Evolutionary conservation across 1,284 basidiomycete species (phyloP), one percentile per base, ranked within the genome.

Genomic region (Phaffia rhodozyma): DNA sequence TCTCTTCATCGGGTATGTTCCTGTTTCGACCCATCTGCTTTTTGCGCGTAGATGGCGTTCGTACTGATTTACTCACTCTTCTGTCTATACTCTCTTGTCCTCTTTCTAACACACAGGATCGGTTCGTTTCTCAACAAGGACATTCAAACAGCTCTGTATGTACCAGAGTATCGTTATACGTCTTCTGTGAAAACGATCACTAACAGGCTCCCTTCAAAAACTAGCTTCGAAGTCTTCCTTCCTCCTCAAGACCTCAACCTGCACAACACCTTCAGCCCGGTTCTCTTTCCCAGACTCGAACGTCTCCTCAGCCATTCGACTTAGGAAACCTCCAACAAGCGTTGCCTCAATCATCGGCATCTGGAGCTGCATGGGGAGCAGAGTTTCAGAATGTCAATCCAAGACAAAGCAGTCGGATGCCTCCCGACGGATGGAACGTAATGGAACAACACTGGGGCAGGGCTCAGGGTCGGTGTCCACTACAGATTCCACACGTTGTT

Each of bases 151-250:
- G 54, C 6, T 57, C 61, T 34, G 18, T 25, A 13, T 21, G 6
- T 20, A n/a, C 13, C 13, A 4, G 3, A 55, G 3, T 29, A 13
- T 6, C 16, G 11, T 3, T 27, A 27, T 13, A 21, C 4, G 9
- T 20, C 23, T 59, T 53, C 2, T 5, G 5, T n/a, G 30, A 9
- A 58, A 32, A 30, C 30, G 21, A 21, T 43, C 4, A 11, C 56
- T 47, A 29, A 58, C 32, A 30, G 30, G 21, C 9, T 53, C 38
- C 55, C 18, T 21, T n/a, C 29, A 9, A n/a, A n/a, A 25, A 29
- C 47, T 48, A 62, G 61, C 61, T 62, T 48, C 61, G 61, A 18
- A 54, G 57, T n/a, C 60, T 61, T 25, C 54, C 61, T 23, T 62
- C 61, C 21, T 43, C 56, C 21, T 20, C 30, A n/a, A 21, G 34